These are phyloP conservation scores for Liriodendron chinense DNA, from an alignment of 164 flowering plant species.

Conservation along the genomic window DNA sequence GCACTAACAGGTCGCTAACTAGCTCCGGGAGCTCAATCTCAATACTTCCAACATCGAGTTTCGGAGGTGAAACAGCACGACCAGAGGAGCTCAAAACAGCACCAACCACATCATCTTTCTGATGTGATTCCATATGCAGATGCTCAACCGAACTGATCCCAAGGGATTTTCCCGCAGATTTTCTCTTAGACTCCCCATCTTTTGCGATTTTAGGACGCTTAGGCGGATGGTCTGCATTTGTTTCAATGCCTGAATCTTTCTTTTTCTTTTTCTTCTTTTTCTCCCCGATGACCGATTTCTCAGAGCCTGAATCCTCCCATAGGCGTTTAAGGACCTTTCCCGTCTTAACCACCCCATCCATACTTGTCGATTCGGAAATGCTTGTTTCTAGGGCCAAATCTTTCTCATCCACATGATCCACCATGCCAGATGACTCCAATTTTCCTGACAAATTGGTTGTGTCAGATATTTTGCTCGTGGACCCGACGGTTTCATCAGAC, in stretches of 20 bases:
- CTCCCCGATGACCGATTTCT: constrained; percentile 29
- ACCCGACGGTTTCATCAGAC: background rate
- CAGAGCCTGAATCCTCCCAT: constrained; percentile 33
- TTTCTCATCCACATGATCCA: background rate
- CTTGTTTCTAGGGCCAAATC: background rate
- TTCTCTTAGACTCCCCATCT: constrained; percentile 18
- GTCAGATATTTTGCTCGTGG: constrained; percentile 1
- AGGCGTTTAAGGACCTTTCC: constrained; percentile 43
- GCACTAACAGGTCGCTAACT: constrained; percentile 51
- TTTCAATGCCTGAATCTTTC: constrained; percentile 28
- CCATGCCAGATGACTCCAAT: constrained; percentile 4
- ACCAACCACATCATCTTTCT: constrained; percentile 25
- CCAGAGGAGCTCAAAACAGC: constrained; percentile 7
- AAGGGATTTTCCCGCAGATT: constrained; percentile 27
- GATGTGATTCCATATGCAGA: constrained; percentile 19
- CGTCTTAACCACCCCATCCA: constrained; percentile 35
- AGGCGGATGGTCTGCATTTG: constrained; percentile 17
- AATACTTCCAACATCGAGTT: constrained; percentile 16
- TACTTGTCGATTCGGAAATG: constrained; percentile 10
- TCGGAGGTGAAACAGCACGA: constrained; percentile 9
- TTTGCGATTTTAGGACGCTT: constrained; percentile 32
- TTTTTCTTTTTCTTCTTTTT: constrained; percentile 47
- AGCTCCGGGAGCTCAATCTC: constrained; percentile 47
- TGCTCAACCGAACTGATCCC: constrained; percentile 27
- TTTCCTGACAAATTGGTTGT: background rate